Evolutionary conservation across 116 monocot genomes (phyloP).

Genomic region (Thalassia testudinum): DNA sequence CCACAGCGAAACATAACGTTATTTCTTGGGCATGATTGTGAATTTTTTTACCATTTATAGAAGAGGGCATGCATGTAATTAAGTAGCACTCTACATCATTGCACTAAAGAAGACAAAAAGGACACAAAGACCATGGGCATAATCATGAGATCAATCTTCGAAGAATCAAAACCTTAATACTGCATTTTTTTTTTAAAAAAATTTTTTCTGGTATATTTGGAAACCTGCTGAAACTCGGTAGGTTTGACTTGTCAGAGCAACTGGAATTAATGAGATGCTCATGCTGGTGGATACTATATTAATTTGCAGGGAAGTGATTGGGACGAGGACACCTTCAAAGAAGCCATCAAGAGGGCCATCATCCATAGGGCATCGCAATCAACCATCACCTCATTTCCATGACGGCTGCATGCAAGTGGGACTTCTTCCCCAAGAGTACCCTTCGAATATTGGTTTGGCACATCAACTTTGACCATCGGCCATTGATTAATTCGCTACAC

Average conservation of each 20-base stretch:
- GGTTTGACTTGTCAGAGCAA: background rate
- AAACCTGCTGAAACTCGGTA: background rate
- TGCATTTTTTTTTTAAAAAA: background rate
- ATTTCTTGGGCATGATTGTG: too few relatives aligned
- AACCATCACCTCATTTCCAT: background rate
- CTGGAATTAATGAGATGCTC: background rate
- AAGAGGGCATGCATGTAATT: too few relatives aligned
- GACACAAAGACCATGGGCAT: too few relatives aligned
- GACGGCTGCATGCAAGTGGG: background rate
- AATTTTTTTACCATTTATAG: too few relatives aligned
- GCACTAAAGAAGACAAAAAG: too few relatives aligned
- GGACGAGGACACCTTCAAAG: background rate
- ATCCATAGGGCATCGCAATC: background rate
- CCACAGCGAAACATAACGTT: too few relatives aligned
- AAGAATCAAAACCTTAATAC: too few relatives aligned
- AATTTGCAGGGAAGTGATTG: background rate
- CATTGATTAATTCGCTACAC: too few relatives aligned
- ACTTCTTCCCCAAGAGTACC: background rate
- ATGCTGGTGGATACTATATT: background rate
- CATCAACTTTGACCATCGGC: background rate
- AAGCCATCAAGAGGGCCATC: background rate
- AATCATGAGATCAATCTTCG: too few relatives aligned
- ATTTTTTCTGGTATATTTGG: background rate
- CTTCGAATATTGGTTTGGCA: background rate
- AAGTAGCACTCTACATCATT: too few relatives aligned